Evolutionary conservation across 2,329 filamentous ascomycete species (phyloP), one percentile per base, ranked within the genome.

Genomic region (Myriosclerotinia scirpicola): DNA sequence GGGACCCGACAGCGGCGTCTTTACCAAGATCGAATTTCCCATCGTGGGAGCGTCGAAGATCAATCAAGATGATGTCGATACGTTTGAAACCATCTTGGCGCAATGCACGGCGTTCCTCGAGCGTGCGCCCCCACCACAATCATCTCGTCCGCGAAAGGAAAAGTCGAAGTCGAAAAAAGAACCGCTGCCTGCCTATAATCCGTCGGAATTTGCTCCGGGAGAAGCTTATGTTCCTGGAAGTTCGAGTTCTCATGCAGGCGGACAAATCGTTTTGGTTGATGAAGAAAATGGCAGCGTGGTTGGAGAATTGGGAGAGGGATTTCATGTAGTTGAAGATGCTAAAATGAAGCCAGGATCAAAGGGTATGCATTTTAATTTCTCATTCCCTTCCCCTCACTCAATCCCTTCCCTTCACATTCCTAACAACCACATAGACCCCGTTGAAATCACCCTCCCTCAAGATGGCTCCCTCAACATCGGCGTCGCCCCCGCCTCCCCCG

Each of bases 21-120:
- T 98, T 76, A 97, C 94, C 26, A 86, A 93, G 66, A 92, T 99
- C 75, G 90, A 97, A 76, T 98, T 99, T 72, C 93, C 93, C 0
- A 77, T 83, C 3, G 81, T 90, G 34, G 91, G 91, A 26, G 87
- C 83, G 68, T 88, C 91, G 44, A 82, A 85, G 44, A 89, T 91
- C 36, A 85, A 91, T 11, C 93, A 97, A 77, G 93, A 98, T 77
- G 94, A 97, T 77, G 84, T 96, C 53, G 93, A 97, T 76, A 98
- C 94, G 0, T 98, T 97, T 75, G 94, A 98, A 81, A 97, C 94
- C 3, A 98, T 98, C 71, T 84, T 98, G 61, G 94, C 94, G n/a
- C 93, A 98, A 79, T 98, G 94, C 79, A 98, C 94, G 2, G 92
- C 94, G 2, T 98, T 99, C 77, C 85, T 97, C 5, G 94, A 98